Evolutionary conservation across 495 filamentous ascomycete species (phyloP), one percentile per base, ranked within the genome.

Genomic region (Elaphomyces granulatus): DNA sequence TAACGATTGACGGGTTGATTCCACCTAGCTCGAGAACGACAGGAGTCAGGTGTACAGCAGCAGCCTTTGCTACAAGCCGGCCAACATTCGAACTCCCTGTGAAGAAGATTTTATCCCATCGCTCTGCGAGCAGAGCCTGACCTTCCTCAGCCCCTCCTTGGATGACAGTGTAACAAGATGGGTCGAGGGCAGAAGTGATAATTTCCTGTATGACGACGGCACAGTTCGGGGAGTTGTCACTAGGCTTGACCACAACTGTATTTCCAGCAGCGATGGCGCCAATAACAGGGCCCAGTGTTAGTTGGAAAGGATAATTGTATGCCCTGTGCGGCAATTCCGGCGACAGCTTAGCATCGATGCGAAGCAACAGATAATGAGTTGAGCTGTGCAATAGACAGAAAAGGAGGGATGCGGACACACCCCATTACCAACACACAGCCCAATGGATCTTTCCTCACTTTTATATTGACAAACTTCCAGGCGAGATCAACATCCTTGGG

Each of bases 61-160:
- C 90, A 45, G 90, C 90, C 63, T 86, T 83, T 16, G 86, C 75
- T 47, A 98, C 77, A 59, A 96, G 88, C 34, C 69, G 82, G 37
- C 83, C 90, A 28, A 95, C 87, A 26, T 52, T 63, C 8, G 68
- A 63, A 45, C 71, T 73, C 34, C 90, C 90, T 12, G 90, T 98
- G 65, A 93, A 98, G 66, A 92, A 88, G 48, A 98, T 88, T 70
- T 94, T 94, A 60, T 92, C 87, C 85, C 87, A 98, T 50, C 86
- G 86, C 60, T 87, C 74, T 37, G 86, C 74, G 9, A 98, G 67
- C 23, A 96, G 61, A 4, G 78, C 78, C 14, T 81, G 83, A 2
- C 81, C 83, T 68, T 94, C 85, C 17, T 78, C 66, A 20, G 93
- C 52, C 6, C 65, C 74, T 38, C 90, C 90, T 56, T 94, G 87